Evolutionary conservation across 2,329 filamentous ascomycete genomes (phyloP).

Genomic region (Exophiala bonariae): DNA sequence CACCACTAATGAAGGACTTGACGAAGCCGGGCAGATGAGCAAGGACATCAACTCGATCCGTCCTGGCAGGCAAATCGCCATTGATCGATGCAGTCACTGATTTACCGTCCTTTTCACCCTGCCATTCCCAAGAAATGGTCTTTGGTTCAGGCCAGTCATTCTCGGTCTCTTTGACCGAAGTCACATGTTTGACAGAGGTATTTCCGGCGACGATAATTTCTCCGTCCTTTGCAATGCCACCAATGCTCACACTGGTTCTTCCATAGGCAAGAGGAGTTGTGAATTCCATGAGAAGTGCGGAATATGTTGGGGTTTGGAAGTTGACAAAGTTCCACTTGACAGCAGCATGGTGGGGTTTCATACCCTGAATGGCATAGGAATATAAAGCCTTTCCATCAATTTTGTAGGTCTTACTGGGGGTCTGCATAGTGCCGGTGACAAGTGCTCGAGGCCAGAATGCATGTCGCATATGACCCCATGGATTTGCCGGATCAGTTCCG

Average conservation of each 20-base stretch:
- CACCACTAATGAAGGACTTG: slow-evolving; percentile 86
- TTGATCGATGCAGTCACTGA: slow-evolving; percentile 68
- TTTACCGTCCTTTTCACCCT: slow-evolving; percentile 72
- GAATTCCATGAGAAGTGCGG: slow-evolving; percentile 92
- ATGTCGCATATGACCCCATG: slow-evolving; percentile 92
- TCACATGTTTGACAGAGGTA: slow-evolving; percentile 68
- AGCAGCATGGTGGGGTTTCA: slow-evolving; percentile 98
- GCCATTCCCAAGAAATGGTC: slow-evolving; percentile 73
- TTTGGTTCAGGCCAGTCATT: slow-evolving; percentile 89
- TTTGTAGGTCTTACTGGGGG: slow-evolving; percentile 76
- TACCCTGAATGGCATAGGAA: slow-evolving; percentile 86
- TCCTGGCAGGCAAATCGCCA: slow-evolving; percentile 65
- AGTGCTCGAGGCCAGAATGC: slow-evolving; percentile 89
- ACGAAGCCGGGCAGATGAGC: slow-evolving; percentile 93
- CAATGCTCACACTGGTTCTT: slow-evolving; percentile 77
- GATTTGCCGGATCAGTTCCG: slow-evolving; percentile 79
- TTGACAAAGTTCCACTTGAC: slow-evolving; percentile 90
- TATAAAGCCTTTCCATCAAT: slow-evolving; percentile 79
- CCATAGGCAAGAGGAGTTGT: slow-evolving; percentile 93
- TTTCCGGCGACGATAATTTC: slow-evolving; percentile 74
- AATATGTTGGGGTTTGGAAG: slow-evolving; percentile 85
- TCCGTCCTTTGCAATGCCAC: slow-evolving; percentile 74
- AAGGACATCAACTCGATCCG: slow-evolving; percentile 93
- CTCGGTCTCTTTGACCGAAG: slow-evolving; percentile 68
- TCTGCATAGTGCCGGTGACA: slow-evolving; percentile 80